These are phyloP conservation scores for Botrytis fabae DNA, from an alignment of 2,329 filamentous ascomycete genomes.

Conservation along the genomic window DNA sequence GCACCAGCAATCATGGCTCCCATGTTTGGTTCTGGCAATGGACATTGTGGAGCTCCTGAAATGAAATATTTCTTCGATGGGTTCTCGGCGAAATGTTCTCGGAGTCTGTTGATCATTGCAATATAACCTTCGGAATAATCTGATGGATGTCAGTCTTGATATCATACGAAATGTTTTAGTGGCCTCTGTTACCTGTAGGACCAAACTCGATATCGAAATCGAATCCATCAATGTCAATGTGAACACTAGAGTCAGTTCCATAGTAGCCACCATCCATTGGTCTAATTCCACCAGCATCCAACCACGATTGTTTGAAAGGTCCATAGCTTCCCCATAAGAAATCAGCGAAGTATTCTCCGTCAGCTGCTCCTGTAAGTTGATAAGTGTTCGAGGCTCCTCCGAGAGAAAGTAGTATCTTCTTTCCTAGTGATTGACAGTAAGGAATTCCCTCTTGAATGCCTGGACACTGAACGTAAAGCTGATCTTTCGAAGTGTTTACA, in stretches of 20 bases:
- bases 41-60: slow-evolving; percentile 40
- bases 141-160: slow-evolving; percentile 25
- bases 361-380: slow-evolving; percentile 43
- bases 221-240: slow-evolving; percentile 40
- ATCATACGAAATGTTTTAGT: not conserved
- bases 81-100: slow-evolving; percentile 31
- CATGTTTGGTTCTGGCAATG: slow-evolving; percentile 39
- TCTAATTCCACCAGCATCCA: slow-evolving; percentile 36
- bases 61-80: slow-evolving; percentile 38
- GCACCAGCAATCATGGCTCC: slow-evolving; percentile 33
- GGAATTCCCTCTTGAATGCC: slow-evolving; percentile 43
- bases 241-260: slow-evolving; percentile 23
- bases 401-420: slow-evolving; percentile 47
- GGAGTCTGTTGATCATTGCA: slow-evolving; percentile 37
- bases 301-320: slow-evolving; percentile 41
- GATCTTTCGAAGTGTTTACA: slow-evolving; percentile 39
- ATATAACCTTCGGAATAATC: slow-evolving; percentile 37
- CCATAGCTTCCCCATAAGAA: slow-evolving; percentile 47
- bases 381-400: slow-evolving; percentile 41
- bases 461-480: slow-evolving; percentile 42
- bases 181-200: slow-evolving; percentile 27
- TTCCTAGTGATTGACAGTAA: slow-evolving; percentile 43
- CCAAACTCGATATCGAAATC: slow-evolving; percentile 40
- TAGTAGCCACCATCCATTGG: slow-evolving; percentile 34
- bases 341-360: slow-evolving; percentile 43